Percentiles rank a stretch among this genome's conserved stretches.
Evolutionary conservation across 768 basidiomycete species (phyloP).

Genomic region (Lactarius sp.): DNA sequence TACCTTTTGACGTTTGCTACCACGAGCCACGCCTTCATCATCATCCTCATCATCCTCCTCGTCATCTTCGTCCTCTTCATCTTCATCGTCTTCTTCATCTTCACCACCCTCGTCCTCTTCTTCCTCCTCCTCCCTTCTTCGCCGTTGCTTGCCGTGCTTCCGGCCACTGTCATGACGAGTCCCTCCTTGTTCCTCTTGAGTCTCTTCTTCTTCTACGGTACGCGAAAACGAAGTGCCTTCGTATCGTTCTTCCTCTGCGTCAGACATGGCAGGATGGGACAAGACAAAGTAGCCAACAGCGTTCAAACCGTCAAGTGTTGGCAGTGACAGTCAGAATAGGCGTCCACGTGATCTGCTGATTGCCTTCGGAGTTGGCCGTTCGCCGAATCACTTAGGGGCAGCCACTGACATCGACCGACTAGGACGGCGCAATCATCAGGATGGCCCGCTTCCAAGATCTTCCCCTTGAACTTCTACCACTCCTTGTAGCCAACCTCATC

Average conservation of each 20-base stretch:
- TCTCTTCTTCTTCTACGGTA: slow-evolving; percentile 30
- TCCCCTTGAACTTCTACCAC: slow-evolving; percentile 60
- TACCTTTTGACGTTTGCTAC: slow-evolving; percentile 62
- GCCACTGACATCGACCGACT: too few species aligned
- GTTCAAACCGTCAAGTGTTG: not conserved
- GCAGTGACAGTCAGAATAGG: not conserved
- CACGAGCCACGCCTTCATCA: slow-evolving; percentile 40
- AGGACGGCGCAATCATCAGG: too few species aligned
- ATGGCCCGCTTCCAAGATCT: slow-evolving; percentile 51
- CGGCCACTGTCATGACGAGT: slow-evolving; percentile 30
- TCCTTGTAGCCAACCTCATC: slow-evolving; percentile 46
- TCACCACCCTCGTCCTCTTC: slow-evolving; percentile 41
- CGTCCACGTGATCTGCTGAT: slow-evolving; percentile 1
- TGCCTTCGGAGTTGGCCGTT: too few species aligned
- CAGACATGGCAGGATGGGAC: slow-evolving; percentile 41
- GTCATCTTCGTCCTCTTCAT: slow-evolving; percentile 38
- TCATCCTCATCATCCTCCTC: slow-evolving; percentile 38
- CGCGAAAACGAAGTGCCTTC: slow-evolving; percentile 32
- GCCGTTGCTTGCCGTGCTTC: slow-evolving; percentile 40
- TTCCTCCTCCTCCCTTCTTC: slow-evolving; percentile 31
- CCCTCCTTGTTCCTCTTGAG: slow-evolving; percentile 33
- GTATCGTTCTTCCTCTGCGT: slow-evolving; percentile 36
- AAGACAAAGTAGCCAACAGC: slow-evolving; percentile 12
- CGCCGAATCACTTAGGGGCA: too few species aligned
- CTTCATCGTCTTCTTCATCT: slow-evolving; percentile 37